Evolutionary conservation across 2,329 filamentous ascomycete species (phyloP).

Genomic region (Zarea fungicola): DNA sequence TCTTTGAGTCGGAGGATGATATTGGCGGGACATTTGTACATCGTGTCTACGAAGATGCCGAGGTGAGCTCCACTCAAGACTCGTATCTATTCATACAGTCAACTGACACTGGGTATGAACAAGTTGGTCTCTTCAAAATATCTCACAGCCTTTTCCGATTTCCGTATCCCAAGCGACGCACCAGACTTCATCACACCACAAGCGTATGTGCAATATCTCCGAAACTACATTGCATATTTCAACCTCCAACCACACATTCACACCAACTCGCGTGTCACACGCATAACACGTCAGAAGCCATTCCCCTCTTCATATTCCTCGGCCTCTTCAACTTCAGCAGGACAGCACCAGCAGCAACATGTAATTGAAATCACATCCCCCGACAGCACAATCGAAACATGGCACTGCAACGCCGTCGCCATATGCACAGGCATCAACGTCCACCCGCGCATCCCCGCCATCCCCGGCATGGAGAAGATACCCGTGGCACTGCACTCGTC

Average conservation of each 20-base stretch:
- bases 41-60: slow-evolving; percentile 43
- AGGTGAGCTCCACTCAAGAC: slow-evolving; percentile 22
- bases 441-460: slow-evolving; percentile 32
- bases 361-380: background rate
- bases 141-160: slow-evolving; percentile 46
- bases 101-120: background rate
- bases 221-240: slow-evolving; percentile 35
- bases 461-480: slow-evolving; percentile 34
- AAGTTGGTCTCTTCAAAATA: slow-evolving; percentile 45
- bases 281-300: slow-evolving; percentile 19
- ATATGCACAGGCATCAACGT: slow-evolving; percentile 41
- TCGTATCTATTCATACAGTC: background rate
- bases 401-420: slow-evolving; percentile 39
- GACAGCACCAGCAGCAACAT: background rate
- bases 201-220: slow-evolving; percentile 39
- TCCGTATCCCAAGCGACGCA: slow-evolving; percentile 34
- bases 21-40: slow-evolving; percentile 45
- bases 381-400: background rate
- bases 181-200: slow-evolving; percentile 40
- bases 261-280: slow-evolving; percentile 27
- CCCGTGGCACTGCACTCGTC: slow-evolving; percentile 38
- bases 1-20: slow-evolving; percentile 39
- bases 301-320: background rate
- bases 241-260: slow-evolving; percentile 32
- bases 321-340: background rate